These are phyloP conservation scores for Magnusiomyces fungicola DNA, from an alignment of 1,139 yeast genomes.

Conservation along the genomic window DNA sequence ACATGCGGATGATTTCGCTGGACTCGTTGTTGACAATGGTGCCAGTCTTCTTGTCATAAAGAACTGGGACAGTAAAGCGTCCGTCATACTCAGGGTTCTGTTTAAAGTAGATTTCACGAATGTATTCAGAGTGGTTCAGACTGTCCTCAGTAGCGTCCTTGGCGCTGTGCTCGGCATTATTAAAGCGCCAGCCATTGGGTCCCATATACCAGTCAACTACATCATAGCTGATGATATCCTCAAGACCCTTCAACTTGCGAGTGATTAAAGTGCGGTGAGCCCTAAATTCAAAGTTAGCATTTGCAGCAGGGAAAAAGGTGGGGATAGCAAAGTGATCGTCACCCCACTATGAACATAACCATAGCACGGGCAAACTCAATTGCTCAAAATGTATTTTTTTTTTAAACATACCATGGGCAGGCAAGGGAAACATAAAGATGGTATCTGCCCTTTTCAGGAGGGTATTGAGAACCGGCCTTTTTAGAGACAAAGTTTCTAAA, in stretches of 20 bases:
- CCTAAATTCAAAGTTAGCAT: no score
- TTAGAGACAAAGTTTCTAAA: slow-evolving; percentile 58
- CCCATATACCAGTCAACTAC: slow-evolving; percentile 89
- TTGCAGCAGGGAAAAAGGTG: no score
- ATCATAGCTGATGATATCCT: slow-evolving; percentile 35
- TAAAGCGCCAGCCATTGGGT: slow-evolving; percentile 78
- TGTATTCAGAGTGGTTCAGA: slow-evolving; percentile 50
- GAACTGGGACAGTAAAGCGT: slow-evolving; percentile 83
- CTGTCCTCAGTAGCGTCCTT: slow-evolving; percentile 63
- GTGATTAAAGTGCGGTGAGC: slow-evolving; percentile 82
- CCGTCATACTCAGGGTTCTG: slow-evolving; percentile 72
- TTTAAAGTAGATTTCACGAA: slow-evolving; percentile 66
- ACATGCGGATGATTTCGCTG: slow-evolving; percentile 77
- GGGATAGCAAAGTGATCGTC: no score
- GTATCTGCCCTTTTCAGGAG: slow-evolving; percentile 74
- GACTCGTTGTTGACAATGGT: slow-evolving; percentile 90
- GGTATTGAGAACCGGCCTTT: slow-evolving; percentile 52
- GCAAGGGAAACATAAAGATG: slow-evolving; percentile 83
- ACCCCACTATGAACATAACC: no score
- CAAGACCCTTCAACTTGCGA: slow-evolving; percentile 71
- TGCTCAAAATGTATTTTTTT: no score
- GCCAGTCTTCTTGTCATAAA: slow-evolving; percentile 78
- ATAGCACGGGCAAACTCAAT: no score
- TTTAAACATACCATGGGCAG: slow-evolving; percentile 63
- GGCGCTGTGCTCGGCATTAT: slow-evolving; percentile 39